Conservation (phyloP, 1,284 basidiomycete species). For the Irpex rosettiformis region DNA sequence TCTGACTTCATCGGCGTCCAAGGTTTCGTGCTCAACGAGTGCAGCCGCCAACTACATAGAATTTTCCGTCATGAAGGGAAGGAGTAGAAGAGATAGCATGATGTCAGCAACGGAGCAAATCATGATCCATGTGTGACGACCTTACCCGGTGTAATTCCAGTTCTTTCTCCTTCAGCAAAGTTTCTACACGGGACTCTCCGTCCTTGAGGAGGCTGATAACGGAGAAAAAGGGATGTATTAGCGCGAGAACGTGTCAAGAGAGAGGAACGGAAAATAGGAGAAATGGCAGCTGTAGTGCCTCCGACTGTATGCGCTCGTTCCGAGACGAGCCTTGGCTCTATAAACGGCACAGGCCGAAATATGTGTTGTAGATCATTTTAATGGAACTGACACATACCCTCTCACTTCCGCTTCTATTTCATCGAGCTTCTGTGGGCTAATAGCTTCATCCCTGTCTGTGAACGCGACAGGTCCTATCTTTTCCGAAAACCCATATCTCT, state of each 20-base stretch:
- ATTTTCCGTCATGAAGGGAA: no score
- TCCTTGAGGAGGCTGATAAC: constrained; percentile 67
- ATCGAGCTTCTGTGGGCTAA: constrained; percentile 74
- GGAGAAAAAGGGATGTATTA: constrained; percentile 14
- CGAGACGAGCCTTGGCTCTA: not conserved
- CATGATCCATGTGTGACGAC: constrained; percentile 12
- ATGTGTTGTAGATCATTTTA: constrained; percentile 6
- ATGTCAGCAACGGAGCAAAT: not conserved
- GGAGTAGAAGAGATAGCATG: not conserved
- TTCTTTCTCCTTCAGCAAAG: constrained; percentile 68
- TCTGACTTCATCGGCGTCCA: constrained; percentile 81
- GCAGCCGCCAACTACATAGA: constrained; percentile 85
- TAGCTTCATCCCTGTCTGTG: constrained; percentile 63
- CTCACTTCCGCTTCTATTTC: constrained; percentile 84
- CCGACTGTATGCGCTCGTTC: not conserved
- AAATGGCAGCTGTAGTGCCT: not conserved
- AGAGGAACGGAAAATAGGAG: not conserved
- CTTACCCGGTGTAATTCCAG: constrained; percentile 80
- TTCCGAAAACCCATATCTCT: constrained; percentile 80
- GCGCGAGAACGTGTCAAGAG: constrained; percentile 1
- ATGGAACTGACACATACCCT: constrained; percentile 47
- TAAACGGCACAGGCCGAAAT: not conserved
- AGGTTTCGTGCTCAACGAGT: constrained; percentile 91
- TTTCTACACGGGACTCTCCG: constrained; percentile 67
- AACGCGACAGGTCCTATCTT: constrained; percentile 84